Evolutionary conservation across 768 basidiomycete genomes (phyloP), one percentile per base, ranked within the genome.

Genomic region (Lactarius hatsudake): DNA sequence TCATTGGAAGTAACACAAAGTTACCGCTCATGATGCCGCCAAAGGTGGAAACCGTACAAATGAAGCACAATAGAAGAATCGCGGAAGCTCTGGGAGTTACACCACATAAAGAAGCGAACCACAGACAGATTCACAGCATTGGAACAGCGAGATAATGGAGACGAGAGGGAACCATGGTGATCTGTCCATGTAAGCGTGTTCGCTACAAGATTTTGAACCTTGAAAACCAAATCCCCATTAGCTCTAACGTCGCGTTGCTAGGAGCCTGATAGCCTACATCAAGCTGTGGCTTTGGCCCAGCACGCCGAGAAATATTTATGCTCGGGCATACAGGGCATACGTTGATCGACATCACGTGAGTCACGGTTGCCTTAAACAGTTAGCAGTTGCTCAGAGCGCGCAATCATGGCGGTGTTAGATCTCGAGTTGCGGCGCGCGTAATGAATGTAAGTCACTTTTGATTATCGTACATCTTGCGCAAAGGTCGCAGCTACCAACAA

Each of bases 401-500:
- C n/a, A 59, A 18, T 28, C 40, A 30, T 30, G 17, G 13, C 51
- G 5, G 51, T 51, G 51, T 12, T 12, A 23, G 51, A 26, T 26
- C 51, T 51, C 23, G 23, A 12, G 20, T 8, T 23, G 57, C 38
- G 10, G 30, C 32, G 60, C 34, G 56, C 57, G 42, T n/a, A 20
- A 63, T 28, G 23, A 6, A 26, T 34, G 45, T 18, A 51, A 13
- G 23, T 43, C 55, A 55, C 62, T 18, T 43, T 38, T 40, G 59
- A 45, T 55, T 61, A 64, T n/a, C 6, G 42, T 55, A 60, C 53
- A 58, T 79, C 80, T 72, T 83, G 79, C 15, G 91, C 94, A 75
- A 95, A 98, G 3, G 97, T 98, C 12, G 93, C 94, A 6, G 96
- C 96, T 2, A 99, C 96, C 5, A 98, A 78, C 73, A 99, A 79